These are phyloP conservation scores for Peronospora belbahrii DNA, from an alignment of 352 stramenopile species.

Conservation along the genomic window DNA sequence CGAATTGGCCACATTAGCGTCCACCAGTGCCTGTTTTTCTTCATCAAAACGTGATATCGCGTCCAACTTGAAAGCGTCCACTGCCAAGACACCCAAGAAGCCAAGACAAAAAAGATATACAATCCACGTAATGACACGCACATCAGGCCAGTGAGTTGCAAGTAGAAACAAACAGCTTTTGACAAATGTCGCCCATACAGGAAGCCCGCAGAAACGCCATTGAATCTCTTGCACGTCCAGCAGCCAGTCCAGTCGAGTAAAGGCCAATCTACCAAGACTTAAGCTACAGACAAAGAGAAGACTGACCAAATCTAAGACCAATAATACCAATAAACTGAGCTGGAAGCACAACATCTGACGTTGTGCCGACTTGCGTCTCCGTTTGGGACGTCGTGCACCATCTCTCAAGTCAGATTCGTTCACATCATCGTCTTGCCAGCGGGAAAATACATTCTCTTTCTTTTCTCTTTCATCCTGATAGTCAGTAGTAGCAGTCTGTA, in stretches of 20 bases:
- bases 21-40: constrained; percentile 38
- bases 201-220: constrained; percentile 74
- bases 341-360: constrained; percentile 61
- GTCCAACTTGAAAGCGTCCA: constrained; percentile 71
- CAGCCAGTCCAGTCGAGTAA: constrained; percentile 39
- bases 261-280: constrained; percentile 37
- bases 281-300: constrained; percentile 44
- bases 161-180: constrained; percentile 61
- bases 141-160: constrained; percentile 38
- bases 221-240: constrained; percentile 30
- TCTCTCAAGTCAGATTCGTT: constrained; percentile 2
- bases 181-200: constrained; percentile 46
- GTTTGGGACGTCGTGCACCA: constrained; percentile 11
- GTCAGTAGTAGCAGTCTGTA: constrained; percentile 17
- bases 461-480: constrained; percentile 22
- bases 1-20: constrained; percentile 77
- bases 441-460: constrained; percentile 35
- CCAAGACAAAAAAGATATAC: constrained; percentile 41
- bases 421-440: constrained; percentile 41
- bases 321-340: constrained; percentile 56
- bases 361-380: constrained; percentile 22
- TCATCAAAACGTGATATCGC: constrained; percentile 51
- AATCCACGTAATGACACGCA: constrained; percentile 31
- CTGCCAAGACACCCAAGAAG: constrained; percentile 57
- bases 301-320: constrained; percentile 42